Evolutionary conservation across 352 stramenopile species (phyloP), one percentile per base, ranked within the genome.

Genomic region (Phytopythium boreale): DNA sequence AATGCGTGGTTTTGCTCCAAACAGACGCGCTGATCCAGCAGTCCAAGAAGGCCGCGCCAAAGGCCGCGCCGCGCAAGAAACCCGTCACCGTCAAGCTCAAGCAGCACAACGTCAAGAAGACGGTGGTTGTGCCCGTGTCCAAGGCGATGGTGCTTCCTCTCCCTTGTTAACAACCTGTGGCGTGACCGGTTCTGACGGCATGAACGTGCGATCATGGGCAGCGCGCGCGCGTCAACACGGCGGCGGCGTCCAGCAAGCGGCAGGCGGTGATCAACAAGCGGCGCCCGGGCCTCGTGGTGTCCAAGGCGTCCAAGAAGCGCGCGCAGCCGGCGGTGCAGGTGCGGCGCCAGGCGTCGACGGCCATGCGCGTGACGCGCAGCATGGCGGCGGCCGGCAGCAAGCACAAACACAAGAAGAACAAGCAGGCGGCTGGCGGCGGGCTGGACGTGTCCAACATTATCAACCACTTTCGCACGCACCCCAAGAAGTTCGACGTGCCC

Each of bases 361-460:
- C 64, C 49, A 67, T 81, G 55, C 70, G 69, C 12, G 71, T 71
- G 3, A 70, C 68, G 26, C 75, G 70, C 6, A 56, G 49, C 24
- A 64, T 59, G 4, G 63, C 57, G 4, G 50, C 41, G n/a, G n/a
- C n/a, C 29, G 41, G 34, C 8, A 55, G 59, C 24, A 72, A 66
- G 51, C 65, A 59, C 11, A 61, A 67, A 55, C 59, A 69, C 36
- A 56, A 51, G 37, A 59, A 52, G n/a, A 36, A 67, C 29, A 71
- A 81, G 47, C 61, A 76, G 53, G 47, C 56, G 22, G 56, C 62
- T 17, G 59, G 64, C 46, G 62, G 70, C 39, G 74, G 71, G 37
- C 68, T 92, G 41, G 80, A 92, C 60, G 82, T 90, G 53, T 90
- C 82, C 51, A 90, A 90, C 66, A 92, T 92, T 64, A 75, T 89